Percentiles rank a stretch among this genome's conserved stretches.
These are phyloP conservation scores for Penicillium pulvis DNA, from an alignment of 495 filamentous ascomycete species.

Conservation along the genomic window DNA sequence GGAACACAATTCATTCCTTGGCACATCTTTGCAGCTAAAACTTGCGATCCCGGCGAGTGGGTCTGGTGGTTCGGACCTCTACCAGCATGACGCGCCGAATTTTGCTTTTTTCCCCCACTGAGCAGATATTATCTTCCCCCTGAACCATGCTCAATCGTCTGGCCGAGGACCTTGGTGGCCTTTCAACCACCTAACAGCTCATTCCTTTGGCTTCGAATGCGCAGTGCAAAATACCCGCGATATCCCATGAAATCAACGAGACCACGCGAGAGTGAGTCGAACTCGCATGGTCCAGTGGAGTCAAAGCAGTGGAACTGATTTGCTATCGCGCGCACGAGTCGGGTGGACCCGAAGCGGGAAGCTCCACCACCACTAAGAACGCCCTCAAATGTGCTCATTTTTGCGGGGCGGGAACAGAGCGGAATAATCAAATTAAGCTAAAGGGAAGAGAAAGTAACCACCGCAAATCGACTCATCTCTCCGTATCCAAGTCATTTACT, in stretches of 20 bases:
- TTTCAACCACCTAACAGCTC: not conserved
- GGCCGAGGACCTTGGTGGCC: not conserved
- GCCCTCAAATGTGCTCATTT: constrained; percentile 21
- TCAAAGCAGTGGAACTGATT: constrained; percentile 2
- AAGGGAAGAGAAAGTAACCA: not conserved
- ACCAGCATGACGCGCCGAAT: not conserved
- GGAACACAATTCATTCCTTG: not conserved
- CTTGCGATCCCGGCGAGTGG: constrained; percentile 1
- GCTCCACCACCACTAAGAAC: constrained; percentile 13
- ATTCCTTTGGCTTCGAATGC: not conserved
- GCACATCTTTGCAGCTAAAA: not conserved
- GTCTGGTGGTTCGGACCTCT: not conserved
- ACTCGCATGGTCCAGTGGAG: not conserved
- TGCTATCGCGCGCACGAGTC: not conserved
- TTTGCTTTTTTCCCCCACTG: too few relatives aligned
- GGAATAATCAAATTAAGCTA: too few relatives aligned
- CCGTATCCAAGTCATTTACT: not conserved
- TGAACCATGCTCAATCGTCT: not conserved
- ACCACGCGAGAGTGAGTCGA: not conserved
- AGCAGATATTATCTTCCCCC: not conserved
- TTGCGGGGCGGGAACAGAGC: constrained; percentile 3
- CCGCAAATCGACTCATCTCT: constrained; percentile 1
- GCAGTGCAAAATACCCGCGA: not conserved
- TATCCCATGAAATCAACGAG: not conserved
- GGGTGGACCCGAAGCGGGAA: constrained; percentile 7